phyloP scores from a whole-genome alignment of 306 rosid genomes.

The Cucurbita pepo region DNA sequence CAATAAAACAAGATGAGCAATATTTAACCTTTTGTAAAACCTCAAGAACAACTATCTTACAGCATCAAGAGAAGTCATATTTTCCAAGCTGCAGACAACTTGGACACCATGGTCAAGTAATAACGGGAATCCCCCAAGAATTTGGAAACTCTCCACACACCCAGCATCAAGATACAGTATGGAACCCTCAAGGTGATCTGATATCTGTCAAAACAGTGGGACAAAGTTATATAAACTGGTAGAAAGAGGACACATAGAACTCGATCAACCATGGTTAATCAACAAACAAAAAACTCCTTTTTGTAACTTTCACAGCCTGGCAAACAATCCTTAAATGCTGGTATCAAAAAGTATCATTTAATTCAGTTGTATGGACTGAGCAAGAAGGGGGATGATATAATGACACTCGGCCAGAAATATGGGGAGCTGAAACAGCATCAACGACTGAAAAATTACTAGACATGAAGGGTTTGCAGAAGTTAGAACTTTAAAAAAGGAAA shows the following conservation, averaged over 20 bases:
- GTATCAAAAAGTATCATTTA: no score
- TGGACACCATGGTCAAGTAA: conserved; percentile 61
- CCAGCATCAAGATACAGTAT: conserved; percentile 79
- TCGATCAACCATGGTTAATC: no score
- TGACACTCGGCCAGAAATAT: not conserved
- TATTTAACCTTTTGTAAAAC: conserved; percentile 3
- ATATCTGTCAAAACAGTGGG: conserved; percentile 26
- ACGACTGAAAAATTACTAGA: not conserved
- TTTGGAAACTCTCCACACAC: conserved; percentile 64
- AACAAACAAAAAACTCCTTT: no score
- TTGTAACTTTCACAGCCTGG: no score
- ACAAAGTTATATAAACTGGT: not conserved
- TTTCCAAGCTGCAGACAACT: conserved; percentile 67
- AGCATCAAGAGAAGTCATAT: conserved; percentile 35
- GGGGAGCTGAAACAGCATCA: not conserved
- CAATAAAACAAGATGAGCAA: not conserved
- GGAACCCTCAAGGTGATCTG: conserved; percentile 63
- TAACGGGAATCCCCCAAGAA: conserved; percentile 50
- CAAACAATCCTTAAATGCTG: no score
- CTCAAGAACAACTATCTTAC: conserved; percentile 22
- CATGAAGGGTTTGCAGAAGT: not conserved
- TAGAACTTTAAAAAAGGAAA: not conserved
- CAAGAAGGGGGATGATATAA: no score
- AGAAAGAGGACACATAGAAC: not conserved
- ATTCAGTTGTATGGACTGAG: no score